Conservation (phyloP, 163 green algal species). For the Chlamydomonas reinhardtii region DNA sequence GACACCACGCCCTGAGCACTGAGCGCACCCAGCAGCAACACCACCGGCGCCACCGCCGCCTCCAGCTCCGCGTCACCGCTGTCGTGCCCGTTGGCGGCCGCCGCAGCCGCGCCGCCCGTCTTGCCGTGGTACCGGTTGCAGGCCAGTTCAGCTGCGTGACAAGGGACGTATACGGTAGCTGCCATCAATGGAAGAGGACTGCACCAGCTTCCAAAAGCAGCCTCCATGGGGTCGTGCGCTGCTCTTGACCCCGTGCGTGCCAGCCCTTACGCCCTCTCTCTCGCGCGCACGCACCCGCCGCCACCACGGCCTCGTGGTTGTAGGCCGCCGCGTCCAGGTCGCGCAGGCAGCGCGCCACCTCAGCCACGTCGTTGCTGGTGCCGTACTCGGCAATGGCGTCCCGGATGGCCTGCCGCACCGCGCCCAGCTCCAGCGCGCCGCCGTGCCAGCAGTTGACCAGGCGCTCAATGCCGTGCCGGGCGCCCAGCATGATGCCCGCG, state of each 20-base stretch:
- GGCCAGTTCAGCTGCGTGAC: conserved; percentile 7
- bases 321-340: conserved; percentile 87
- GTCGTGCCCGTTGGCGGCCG: background rate
- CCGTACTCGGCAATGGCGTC: conserved; percentile 59
- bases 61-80: background rate
- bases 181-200: no score
- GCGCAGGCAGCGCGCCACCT: conserved; percentile 80
- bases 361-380: conserved; percentile 52
- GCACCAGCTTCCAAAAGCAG: no score
- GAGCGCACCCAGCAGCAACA: conserved; percentile 56
- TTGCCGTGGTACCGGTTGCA: conserved; percentile 32
- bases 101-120: background rate
- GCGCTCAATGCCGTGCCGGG: conserved; percentile 90
- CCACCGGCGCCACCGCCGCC: conserved; percentile 13
- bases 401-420: conserved; percentile 71
- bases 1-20: conserved; percentile 53
- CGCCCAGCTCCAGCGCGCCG: conserved; percentile 69
- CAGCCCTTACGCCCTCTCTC: no score
- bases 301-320: conserved; percentile 89
- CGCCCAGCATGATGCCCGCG: conserved; percentile 76
- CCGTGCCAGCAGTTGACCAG: conserved; percentile 93
- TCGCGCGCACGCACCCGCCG: conserved; percentile 30
- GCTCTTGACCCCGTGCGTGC: no score
- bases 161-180: background rate
- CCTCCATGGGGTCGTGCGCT: no score